Evolutionary conservation across 768 basidiomycete genomes (phyloP).

Genomic region (Phaffia australis): DNA sequence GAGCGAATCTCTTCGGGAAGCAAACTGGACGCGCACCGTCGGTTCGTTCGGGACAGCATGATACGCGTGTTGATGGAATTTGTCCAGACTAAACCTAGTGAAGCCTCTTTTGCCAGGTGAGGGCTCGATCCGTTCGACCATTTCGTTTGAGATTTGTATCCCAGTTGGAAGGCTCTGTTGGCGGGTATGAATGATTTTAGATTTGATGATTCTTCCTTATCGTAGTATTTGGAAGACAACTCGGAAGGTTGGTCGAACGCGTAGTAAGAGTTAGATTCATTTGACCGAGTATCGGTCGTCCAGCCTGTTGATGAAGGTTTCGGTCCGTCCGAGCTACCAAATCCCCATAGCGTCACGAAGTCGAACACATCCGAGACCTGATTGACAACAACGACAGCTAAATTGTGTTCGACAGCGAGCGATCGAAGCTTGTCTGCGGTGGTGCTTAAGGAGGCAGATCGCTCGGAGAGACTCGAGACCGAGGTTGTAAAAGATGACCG

Average conservation of each 20-base stretch:
- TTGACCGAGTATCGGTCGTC: background rate
- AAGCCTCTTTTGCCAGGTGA: conserved; percentile 57
- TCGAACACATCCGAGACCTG: conserved; percentile 75
- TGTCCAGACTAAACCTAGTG: conserved; percentile 82
- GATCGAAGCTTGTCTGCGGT: conserved; percentile 61
- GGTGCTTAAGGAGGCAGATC: conserved; percentile 57
- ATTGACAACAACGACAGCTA: conserved; percentile 77
- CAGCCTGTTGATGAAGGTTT: background rate
- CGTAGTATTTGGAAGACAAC: background rate
- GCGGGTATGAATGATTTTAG: background rate
- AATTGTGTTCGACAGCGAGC: conserved; percentile 51
- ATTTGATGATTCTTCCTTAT: background rate
- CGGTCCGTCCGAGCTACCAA: background rate
- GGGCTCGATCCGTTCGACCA: conserved; percentile 58
- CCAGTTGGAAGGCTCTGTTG: conserved; percentile 35
- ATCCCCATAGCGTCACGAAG: background rate
- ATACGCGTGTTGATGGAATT: conserved; percentile 80
- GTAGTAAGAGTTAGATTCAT: background rate
- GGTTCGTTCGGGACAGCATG: conserved; percentile 65
- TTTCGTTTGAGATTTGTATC: conserved; percentile 61
- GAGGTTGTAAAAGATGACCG: conserved; percentile 47
- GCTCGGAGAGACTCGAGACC: conserved; percentile 54
- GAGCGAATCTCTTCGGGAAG: too few species aligned
- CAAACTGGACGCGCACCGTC: conserved; percentile 31
- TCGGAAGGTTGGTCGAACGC: background rate